Conservation (phyloP, 2,329 filamentous ascomycete genomes). For the Fusarium algeriense region DNA sequence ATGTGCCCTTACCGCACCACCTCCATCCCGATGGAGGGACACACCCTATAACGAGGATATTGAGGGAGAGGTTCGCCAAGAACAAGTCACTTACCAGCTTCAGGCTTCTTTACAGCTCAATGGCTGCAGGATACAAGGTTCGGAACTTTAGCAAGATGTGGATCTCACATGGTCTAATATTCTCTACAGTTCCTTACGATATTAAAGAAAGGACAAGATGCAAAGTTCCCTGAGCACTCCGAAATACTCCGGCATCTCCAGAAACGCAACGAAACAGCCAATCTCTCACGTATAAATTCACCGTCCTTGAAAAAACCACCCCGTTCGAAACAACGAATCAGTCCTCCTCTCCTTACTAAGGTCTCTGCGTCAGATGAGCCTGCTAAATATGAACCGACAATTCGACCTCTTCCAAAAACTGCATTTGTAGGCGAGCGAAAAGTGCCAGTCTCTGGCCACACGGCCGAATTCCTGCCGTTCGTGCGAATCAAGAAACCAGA, state of each 20-base stretch:
- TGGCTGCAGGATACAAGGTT: conserved; percentile 77
- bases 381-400: conserved; percentile 62
- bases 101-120: conserved; percentile 70
- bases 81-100: conserved; percentile 70
- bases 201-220: conserved; percentile 53
- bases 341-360: conserved; percentile 51
- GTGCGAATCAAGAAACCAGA: conserved; percentile 76
- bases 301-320: conserved; percentile 6
- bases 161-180: conserved; percentile 8
- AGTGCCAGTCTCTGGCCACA: conserved; percentile 68
- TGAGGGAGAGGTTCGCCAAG: conserved; percentile 72
- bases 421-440: conserved; percentile 56
- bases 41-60: conserved; percentile 66
- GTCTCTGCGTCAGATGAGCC: conserved; percentile 51
- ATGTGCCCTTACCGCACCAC: conserved; percentile 65
- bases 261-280: conserved; percentile 41
- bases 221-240: conserved; percentile 56
- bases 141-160: neutral
- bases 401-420: conserved; percentile 62
- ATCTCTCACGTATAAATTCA: conserved; percentile 35
- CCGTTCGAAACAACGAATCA: conserved; percentile 29
- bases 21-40: conserved; percentile 43
- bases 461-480: conserved; percentile 70
- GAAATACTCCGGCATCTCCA: conserved; percentile 58
- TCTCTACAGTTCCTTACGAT: conserved; percentile 56